These are phyloP conservation scores for Gnomoniopsis sp. DNA, from an alignment of 2,329 filamentous ascomycete species.

Conservation along the genomic window DNA sequence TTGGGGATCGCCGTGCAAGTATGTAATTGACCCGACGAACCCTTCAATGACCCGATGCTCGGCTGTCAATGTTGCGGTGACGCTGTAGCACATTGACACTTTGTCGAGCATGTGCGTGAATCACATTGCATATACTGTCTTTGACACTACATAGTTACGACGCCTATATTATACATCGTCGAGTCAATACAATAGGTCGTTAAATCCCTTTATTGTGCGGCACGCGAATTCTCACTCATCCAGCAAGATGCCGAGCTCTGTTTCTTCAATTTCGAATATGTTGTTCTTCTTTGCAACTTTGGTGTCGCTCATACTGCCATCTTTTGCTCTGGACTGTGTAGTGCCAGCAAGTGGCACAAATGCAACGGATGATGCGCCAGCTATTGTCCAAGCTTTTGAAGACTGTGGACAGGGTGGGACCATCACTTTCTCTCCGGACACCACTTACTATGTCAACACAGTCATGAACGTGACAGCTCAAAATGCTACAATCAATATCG, in stretches of 20 bases:
- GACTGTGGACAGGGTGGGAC: constrained; percentile 36
- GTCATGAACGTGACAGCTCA: constrained; percentile 43
- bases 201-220: too few species aligned
- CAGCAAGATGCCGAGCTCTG: not conserved
- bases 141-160: too few species aligned
- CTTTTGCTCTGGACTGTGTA: not conserved
- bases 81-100: too few species aligned
- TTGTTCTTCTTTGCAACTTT: not conserved
- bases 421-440: constrained; percentile 38
- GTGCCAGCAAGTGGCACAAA: constrained; percentile 13
- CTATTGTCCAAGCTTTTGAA: constrained; percentile 37
- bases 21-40: too few species aligned
- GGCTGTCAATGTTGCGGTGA: too few species aligned
- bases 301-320: too few species aligned
- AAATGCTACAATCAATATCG: constrained; percentile 40
- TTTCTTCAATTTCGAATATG: not conserved
- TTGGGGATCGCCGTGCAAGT: too few species aligned
- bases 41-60: too few species aligned
- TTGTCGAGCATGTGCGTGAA: too few species aligned
- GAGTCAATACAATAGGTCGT: too few species aligned
- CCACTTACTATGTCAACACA: constrained; percentile 38
- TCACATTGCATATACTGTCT: too few species aligned
- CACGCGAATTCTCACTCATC: not conserved
- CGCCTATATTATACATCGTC: too few species aligned
- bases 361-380: constrained; percentile 35